Evolutionary conservation across 2,329 filamentous ascomycete genomes (phyloP).

Genomic region (Claviceps purpurea): DNA sequence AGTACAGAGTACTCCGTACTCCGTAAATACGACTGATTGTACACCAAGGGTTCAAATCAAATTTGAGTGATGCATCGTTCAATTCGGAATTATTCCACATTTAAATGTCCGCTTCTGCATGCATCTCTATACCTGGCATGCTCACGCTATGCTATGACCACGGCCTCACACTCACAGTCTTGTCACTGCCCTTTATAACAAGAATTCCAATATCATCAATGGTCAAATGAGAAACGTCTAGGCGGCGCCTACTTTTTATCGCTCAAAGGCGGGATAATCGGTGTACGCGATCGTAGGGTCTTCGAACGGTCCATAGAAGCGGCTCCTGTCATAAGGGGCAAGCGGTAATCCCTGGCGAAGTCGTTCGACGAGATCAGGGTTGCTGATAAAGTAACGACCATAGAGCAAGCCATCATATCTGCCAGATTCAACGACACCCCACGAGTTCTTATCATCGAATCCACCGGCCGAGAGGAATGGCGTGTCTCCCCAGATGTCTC

Average conservation of each 20-base stretch:
- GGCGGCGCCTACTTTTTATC: slow-evolving; percentile 1
- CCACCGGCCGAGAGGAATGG: slow-evolving; percentile 44
- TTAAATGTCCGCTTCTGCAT: no score
- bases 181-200: neutral
- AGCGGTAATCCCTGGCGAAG: slow-evolving; percentile 26
- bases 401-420: slow-evolving; percentile 33
- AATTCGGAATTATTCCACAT: no score
- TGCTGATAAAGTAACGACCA: slow-evolving; percentile 33
- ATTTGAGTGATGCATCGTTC: no score
- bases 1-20: no score
- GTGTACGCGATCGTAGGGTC: slow-evolving; percentile 21
- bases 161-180: neutral
- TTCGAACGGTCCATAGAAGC: slow-evolving; percentile 29
- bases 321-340: slow-evolving; percentile 26
- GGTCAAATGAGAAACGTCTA: neutral
- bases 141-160: neutral
- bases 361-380: slow-evolving; percentile 32
- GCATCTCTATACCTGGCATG: neutral
- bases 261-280: slow-evolving; percentile 17
- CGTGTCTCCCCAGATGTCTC: slow-evolving; percentile 35
- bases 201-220: neutral
- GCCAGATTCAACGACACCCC: slow-evolving; percentile 28
- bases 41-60: no score
- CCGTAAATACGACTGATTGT: no score
- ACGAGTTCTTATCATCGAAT: slow-evolving; percentile 36